Base-by-base conservation (phyloP, 2,329 filamentous ascomycete species). In the Beauveria asiatica region DNA sequence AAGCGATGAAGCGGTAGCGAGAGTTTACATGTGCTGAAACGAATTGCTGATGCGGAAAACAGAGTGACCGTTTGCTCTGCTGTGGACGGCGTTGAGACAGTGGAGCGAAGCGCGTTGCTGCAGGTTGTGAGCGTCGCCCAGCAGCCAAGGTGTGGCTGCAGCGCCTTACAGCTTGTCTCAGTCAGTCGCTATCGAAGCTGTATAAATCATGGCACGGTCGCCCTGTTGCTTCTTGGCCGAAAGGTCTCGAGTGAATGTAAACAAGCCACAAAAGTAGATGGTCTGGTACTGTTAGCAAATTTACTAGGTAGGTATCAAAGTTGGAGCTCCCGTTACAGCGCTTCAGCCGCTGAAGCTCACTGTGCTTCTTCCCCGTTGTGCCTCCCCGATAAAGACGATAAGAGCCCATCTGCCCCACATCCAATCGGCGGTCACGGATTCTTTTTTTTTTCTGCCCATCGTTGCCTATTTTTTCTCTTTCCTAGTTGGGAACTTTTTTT, bases 391-490 rank as follows among this genome's bases (percentile, higher is more conserved):
- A 58, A 30, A 44, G 17, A n/a, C 48, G 46, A 51, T 51, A 58
- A 52, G 37, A 42, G 56, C 52, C 39, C 45, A 19, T 37, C 39
- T 9, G 57, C 48, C 48, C 57, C 57, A 59, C 57, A 27, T 37
- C 25, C 39, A 59, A 45, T 52, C 52, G 57, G 57, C 48, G 57
- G 57, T 59, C 48, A 52, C 48, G 27, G 23, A 45, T n/a, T 13
- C 30, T 33, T 33, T 8, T 37, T 19, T 58, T 59, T 59, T 59
- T 59, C 52, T 59, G 57, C 57, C 48, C 39, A 19, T 8, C 23
- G 50, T 41, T 50, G 27, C 42, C 44, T 33, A 33, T 50, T 55
- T 41, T 54, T 53, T 51, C 27, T 21, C 23, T 49, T 41, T 54
- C 46, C 37, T 44, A 51, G 46, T 51, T 42, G 37, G 45, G 55